Evolutionary conservation across 2,329 filamentous ascomycete species (phyloP).

Genomic region (Acephala macrosclerotiorum): DNA sequence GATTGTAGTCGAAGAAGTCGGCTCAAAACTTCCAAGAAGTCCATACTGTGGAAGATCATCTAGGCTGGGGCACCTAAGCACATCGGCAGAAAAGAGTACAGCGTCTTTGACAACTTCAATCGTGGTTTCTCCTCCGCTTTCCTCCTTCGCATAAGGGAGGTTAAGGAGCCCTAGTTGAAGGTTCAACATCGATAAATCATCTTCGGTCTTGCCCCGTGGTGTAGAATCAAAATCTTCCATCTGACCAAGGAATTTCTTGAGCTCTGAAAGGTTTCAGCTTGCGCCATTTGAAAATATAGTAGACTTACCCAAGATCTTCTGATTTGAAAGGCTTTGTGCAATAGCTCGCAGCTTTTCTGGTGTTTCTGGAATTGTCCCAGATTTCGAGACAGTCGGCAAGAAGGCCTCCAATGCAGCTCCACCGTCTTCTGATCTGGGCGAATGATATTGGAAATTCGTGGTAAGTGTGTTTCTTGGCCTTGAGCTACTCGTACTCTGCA

Average conservation of each 20-base stretch:
- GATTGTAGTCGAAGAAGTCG: constrained; percentile 14
- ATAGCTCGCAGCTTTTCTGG: constrained; percentile 4
- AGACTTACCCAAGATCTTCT: constrained; percentile 23
- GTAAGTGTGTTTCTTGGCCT: neutral
- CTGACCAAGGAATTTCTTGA: constrained; percentile 20
- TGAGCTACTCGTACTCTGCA: constrained; percentile 8
- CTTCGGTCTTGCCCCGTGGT: constrained; percentile 15
- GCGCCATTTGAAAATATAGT: neutral
- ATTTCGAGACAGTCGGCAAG: constrained; percentile 13
- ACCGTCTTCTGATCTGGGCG: constrained; percentile 19
- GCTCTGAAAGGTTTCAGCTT: constrained; percentile 21
- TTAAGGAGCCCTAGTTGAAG: constrained; percentile 21
- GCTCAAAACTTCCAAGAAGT: constrained; percentile 19
- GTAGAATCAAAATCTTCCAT: constrained; percentile 3
- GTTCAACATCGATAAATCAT: constrained; percentile 7
- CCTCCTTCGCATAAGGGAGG: neutral
- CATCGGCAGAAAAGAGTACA: constrained; percentile 26
- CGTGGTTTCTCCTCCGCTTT: constrained; percentile 7
- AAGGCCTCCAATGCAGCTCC: constrained; percentile 20
- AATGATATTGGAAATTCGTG: constrained; percentile 13
- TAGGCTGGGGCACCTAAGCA: constrained; percentile 7
- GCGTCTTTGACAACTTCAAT: constrained; percentile 21
- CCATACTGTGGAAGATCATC: constrained; percentile 20
- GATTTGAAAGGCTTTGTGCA: constrained; percentile 17
- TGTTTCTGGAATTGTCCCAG: constrained; percentile 15